Base-by-base conservation (phyloP, 1,284 basidiomycete genomes). In the Xerocomus amazonicus region DNA sequence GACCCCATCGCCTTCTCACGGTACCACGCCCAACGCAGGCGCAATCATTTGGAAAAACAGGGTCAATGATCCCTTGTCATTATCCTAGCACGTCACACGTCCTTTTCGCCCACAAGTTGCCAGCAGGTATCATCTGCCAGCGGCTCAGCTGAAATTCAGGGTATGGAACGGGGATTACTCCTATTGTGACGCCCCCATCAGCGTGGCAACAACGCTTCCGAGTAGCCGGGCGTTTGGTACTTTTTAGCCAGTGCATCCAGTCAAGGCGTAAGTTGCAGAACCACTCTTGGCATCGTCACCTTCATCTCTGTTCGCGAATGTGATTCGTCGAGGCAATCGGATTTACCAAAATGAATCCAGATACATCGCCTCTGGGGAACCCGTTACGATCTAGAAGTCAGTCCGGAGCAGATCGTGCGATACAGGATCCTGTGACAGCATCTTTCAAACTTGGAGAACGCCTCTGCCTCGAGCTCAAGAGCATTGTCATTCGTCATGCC, bases 151-250 rank as follows among this genome's bases (percentile, higher is more conserved):
- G 36, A 65, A 60, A 55, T 63, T 65, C 65, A 67, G 61, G 62
- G 65, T 56, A n/a, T 14, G 4, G 4, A 45, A 47, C 62, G 63
- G 62, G 63, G 62, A 64, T 68, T 67, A 68, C 63, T 50, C 55
- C 41, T 56, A 28, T 55, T 51, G 51, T 53, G 50, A 48, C 40
- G 39, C 54, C 48, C 47, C 52, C 46, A 56, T 54, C 28, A 39
- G 23, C 51, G 51, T 62, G 61, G 49, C 45, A 53, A 43, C 47
- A 42, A 47, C 19, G 36, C 41, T 47, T 35, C 28, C 31, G 36
- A 19, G 19, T 23, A 23, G 17, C 9, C 19, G 36, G 10, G 17
- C 31, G 6, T 23, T 16, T 40, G 38, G 16, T 31, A 12, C 19
- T 23, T 9, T 23, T 6, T 14, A 19, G 17, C 36, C 36, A 38